phyloP scores from a whole-genome alignment of 2,329 filamentous ascomycete species.

The Curvularia hawaiiensis region DNA sequence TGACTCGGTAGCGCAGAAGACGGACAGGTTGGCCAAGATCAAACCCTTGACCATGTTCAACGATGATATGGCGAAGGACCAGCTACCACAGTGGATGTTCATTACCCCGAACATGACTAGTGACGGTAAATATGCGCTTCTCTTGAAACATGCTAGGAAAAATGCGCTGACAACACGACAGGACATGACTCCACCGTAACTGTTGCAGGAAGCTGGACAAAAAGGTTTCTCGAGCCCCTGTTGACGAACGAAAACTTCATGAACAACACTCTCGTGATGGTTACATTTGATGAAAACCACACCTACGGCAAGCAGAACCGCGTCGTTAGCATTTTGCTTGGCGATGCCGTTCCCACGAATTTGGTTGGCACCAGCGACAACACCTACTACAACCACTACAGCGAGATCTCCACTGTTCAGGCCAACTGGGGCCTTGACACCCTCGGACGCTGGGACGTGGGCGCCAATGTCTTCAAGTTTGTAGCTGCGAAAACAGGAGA shows the following conservation, averaged over 20 bases:
- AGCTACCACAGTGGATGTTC: slow-evolving; percentile 42
- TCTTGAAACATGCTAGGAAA: neutral
- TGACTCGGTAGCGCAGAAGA: slow-evolving; percentile 65
- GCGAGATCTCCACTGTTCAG: slow-evolving; percentile 51
- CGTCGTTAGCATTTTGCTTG: slow-evolving; percentile 73
- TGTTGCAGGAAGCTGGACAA: slow-evolving; percentile 70
- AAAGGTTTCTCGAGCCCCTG: slow-evolving; percentile 71
- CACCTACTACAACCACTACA: slow-evolving; percentile 61
- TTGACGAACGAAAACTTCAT: slow-evolving; percentile 73
- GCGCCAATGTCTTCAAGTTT: slow-evolving; percentile 52
- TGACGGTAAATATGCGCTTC: slow-evolving; percentile 57
- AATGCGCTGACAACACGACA: slow-evolving; percentile 9
- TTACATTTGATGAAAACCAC: slow-evolving; percentile 81
- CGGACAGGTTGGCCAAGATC: slow-evolving; percentile 67
- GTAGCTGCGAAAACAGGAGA: slow-evolving; percentile 39
- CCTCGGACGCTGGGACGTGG: slow-evolving; percentile 54
- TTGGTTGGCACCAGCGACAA: slow-evolving; percentile 71
- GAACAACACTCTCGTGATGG: slow-evolving; percentile 73
- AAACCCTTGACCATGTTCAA: slow-evolving; percentile 77
- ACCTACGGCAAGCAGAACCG: slow-evolving; percentile 70
- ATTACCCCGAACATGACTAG: slow-evolving; percentile 71
- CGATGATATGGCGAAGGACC: slow-evolving; percentile 30
- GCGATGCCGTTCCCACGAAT: slow-evolving; percentile 70
- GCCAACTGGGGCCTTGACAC: slow-evolving; percentile 54
- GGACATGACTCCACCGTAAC: slow-evolving; percentile 73